These are phyloP conservation scores for Paraurostyla sp. DNA, from an alignment of 73 alveolate species.

Conservation along the genomic window DNA sequence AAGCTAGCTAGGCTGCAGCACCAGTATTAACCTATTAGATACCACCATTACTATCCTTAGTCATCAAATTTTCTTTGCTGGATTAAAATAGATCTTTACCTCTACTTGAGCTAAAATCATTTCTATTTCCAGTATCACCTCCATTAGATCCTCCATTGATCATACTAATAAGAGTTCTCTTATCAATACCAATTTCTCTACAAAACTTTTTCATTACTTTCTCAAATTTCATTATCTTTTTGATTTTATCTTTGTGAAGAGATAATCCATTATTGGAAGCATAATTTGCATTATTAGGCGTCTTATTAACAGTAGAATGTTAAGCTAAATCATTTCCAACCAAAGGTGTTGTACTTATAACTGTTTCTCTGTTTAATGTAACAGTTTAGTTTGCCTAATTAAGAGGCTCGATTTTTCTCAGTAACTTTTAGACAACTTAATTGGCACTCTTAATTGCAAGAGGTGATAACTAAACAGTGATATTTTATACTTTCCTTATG, in stretches of 20 bases:
- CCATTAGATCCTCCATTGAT: neutral
- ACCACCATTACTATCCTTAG: neutral
- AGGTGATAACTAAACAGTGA: constrained; percentile 41
- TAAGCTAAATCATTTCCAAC: no score
- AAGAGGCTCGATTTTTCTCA: constrained; percentile 7
- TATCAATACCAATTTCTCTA: constrained; percentile 41
- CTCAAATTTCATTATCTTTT: constrained; percentile 46
- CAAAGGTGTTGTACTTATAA: neutral
- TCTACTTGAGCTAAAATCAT: neutral
- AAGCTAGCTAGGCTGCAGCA: constrained; percentile 46
- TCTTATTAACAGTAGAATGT: neutral
- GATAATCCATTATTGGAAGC: no score
- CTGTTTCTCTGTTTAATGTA: no score
- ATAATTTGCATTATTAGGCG: neutral
- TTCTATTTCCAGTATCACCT: neutral
- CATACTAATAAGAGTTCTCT: constrained; percentile 7
- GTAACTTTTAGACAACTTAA: neutral
- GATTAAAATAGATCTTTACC: neutral
- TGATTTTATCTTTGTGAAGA: constrained; percentile 23
- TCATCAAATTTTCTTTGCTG: neutral
- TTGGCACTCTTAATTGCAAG: neutral
- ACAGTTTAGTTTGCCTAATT: no score
- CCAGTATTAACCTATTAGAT: constrained; percentile 59
- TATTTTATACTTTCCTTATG: constrained; percentile 29
- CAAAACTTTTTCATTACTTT: constrained; percentile 51